Percentiles rank a stretch among this genome's conserved stretches.
phyloP scores from a whole-genome alignment of 495 filamentous ascomycete species.

The Penicillium crystallinum region DNA sequence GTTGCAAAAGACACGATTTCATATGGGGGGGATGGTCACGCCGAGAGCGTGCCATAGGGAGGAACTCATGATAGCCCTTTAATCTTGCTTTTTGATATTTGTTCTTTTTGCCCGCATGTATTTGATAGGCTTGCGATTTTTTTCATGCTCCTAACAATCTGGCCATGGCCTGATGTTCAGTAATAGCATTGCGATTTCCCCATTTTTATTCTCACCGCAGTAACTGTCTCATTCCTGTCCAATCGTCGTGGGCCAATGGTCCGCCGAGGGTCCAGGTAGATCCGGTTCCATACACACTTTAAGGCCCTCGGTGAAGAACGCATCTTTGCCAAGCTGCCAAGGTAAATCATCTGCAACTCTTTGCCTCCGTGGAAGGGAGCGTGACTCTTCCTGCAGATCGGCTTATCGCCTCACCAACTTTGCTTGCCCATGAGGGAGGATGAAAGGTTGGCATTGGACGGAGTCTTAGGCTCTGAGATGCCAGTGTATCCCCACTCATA shows the following conservation, averaged over 20 bases:
- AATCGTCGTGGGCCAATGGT: slow-evolving; percentile 5
- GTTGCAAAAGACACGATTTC: slow-evolving; percentile 24
- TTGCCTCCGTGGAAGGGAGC: background rate
- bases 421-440: background rate
- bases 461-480: background rate
- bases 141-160: slow-evolving; percentile 1
- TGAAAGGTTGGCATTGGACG: background rate
- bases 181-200: slow-evolving; percentile 18
- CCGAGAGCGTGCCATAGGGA: slow-evolving; percentile 10
- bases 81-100: slow-evolving; percentile 19
- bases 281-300: background rate
- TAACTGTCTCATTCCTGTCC: background rate
- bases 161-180: slow-evolving; percentile 8
- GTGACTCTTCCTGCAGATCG: background rate
- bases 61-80: slow-evolving; percentile 20
- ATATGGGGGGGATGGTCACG: slow-evolving; percentile 10
- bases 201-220: background rate
- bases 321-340: slow-evolving; percentile 19
- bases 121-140: slow-evolving; percentile 18
- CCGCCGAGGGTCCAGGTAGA: slow-evolving; percentile 1
- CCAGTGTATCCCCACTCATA: background rate
- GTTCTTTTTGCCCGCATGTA: slow-evolving; percentile 23
- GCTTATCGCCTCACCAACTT: background rate
- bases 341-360: slow-evolving; percentile 13
- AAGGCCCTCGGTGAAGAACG: slow-evolving; percentile 4